Percentiles rank a stretch among this genome's conserved stretches.
Conservation (phyloP, 148 eudicot species). For the Simmondsia chinensis region DNA sequence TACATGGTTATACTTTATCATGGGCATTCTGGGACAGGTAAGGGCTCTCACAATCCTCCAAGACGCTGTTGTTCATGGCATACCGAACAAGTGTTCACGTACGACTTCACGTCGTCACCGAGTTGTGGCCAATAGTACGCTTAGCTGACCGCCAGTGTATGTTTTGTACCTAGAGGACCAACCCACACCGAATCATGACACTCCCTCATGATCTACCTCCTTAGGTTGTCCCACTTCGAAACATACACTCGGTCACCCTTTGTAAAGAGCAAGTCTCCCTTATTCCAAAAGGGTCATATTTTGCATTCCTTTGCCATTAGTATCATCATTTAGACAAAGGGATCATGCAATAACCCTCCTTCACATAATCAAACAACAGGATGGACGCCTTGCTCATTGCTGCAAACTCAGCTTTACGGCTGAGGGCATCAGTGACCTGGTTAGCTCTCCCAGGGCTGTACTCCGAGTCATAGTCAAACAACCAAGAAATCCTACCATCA, state of each 20-base stretch:
- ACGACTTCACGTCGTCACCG: background rate
- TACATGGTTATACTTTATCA: slow-evolving; percentile 2
- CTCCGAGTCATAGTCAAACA: background rate
- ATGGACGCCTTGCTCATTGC: background rate
- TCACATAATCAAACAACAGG: background rate
- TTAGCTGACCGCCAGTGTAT: background rate
- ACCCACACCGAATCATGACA: slow-evolving; percentile 1
- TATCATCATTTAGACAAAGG: background rate
- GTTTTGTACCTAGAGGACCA: background rate
- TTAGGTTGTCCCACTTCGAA: background rate
- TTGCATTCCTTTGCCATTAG: background rate
- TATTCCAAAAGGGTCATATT: background rate
- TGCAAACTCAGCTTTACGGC: background rate
- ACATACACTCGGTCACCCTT: background rate
- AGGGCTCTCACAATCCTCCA: background rate
- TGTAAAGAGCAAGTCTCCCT: background rate
- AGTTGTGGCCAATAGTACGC: background rate
- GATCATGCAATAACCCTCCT: background rate
- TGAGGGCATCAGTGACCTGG: background rate
- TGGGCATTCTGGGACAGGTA: background rate
- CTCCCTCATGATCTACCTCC: background rate
- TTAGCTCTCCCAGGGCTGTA: background rate
- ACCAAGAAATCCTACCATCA: no score
- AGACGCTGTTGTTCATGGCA: background rate
- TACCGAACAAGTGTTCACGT: background rate